Evolutionary conservation across 2,329 filamentous ascomycete genomes (phyloP).

Genomic region (Pseudogymnoascus sp.): DNA sequence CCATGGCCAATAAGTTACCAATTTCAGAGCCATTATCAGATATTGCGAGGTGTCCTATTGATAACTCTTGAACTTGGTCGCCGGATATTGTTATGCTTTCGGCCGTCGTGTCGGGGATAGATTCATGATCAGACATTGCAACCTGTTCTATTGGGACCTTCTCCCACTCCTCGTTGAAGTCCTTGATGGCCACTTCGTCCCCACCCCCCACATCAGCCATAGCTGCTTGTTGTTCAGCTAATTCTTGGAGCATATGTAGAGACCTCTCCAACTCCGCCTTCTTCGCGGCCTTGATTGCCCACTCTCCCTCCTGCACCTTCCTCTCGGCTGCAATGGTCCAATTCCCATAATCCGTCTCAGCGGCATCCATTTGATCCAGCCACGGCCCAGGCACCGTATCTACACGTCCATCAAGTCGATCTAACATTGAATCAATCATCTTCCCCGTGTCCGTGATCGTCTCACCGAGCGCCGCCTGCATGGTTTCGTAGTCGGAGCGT

Average conservation of each 20-base stretch:
- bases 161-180: slow-evolving; percentile 11
- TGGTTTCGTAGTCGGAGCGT: slow-evolving; percentile 37
- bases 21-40: background rate
- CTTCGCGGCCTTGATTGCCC: slow-evolving; percentile 26
- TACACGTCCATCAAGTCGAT: slow-evolving; percentile 71
- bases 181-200: slow-evolving; percentile 6
- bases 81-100: background rate
- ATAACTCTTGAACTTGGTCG: background rate
- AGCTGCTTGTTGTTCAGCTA: slow-evolving; percentile 11
- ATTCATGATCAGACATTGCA: background rate
- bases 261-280: slow-evolving; percentile 24
- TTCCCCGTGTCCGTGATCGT: slow-evolving; percentile 64
- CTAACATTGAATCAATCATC: slow-evolving; percentile 75
- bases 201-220: slow-evolving; percentile 8
- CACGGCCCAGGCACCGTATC: slow-evolving; percentile 81
- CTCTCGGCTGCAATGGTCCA: slow-evolving; percentile 76
- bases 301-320: slow-evolving; percentile 61
- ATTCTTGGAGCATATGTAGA: slow-evolving; percentile 18
- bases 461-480: slow-evolving; percentile 55
- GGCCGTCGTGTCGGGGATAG: background rate
- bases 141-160: background rate
- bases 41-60: background rate
- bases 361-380: slow-evolving; percentile 75
- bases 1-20: background rate
- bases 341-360: slow-evolving; percentile 69